Conservation (phyloP, 345 rosid species). For the Hypericum perforatum region DNA sequence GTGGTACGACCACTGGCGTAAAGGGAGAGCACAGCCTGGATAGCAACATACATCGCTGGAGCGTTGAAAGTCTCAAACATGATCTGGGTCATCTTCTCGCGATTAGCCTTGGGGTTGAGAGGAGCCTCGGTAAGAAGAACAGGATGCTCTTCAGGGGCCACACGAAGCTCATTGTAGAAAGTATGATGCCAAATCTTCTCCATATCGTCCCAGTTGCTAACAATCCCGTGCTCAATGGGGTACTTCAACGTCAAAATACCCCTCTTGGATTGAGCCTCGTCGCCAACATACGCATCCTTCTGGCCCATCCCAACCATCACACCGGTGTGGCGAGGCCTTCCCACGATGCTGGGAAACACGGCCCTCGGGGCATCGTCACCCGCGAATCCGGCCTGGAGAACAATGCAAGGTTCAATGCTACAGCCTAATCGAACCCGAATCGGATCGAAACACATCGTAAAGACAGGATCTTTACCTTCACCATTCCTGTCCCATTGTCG, state of each 20-base stretch:
- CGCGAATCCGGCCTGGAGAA: constrained; percentile 1
- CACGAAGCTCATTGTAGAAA: constrained; percentile 3
- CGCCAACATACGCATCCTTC: constrained; percentile 2
- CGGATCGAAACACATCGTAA: not conserved
- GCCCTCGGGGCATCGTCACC: constrained; percentile 5
- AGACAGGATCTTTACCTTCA: not conserved
- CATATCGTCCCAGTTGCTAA: constrained; percentile 5
- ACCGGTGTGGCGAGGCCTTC: constrained; percentile 3
- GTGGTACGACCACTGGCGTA: constrained; percentile 6
- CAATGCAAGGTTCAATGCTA: not conserved
- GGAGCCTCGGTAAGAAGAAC: constrained; percentile 5
- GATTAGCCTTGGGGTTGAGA: constrained; percentile 3
- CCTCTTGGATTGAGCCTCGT: constrained; percentile 5
- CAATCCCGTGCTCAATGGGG: constrained; percentile 4
- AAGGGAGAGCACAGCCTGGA: constrained; percentile 5
- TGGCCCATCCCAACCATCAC: constrained; percentile 8
- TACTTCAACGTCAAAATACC: constrained; percentile 6
- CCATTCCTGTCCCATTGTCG: constrained; percentile 6
- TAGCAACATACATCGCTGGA: constrained; percentile 3
- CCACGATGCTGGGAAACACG: constrained; percentile 3
- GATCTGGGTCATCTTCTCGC: constrained; percentile 5
- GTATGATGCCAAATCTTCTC: constrained; percentile 6
- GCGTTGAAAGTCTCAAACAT: constrained; percentile 5
- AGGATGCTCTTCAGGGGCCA: constrained; percentile 6
- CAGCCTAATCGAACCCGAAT: not conserved